Percentiles rank a stretch among this genome's conserved stretches.
These are phyloP conservation scores for Boletus tomentosulus DNA, from an alignment of 768 basidiomycete species.

Conservation along the genomic window DNA sequence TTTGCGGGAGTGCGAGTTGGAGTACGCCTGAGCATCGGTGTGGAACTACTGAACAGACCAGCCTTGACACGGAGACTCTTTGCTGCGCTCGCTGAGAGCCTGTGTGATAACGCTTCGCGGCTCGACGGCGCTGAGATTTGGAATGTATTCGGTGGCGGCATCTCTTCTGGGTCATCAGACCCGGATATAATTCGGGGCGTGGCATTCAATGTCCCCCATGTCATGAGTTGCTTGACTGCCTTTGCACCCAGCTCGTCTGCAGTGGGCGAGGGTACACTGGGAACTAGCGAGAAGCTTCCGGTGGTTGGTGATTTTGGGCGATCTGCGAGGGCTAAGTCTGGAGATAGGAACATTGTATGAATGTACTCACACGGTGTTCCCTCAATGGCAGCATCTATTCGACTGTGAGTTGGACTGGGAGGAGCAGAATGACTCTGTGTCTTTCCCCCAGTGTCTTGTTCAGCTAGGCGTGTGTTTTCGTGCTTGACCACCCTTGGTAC, in stretches of 20 bases:
- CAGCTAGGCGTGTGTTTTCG: constrained; percentile 74
- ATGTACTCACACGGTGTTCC: constrained; percentile 78
- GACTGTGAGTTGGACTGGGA: constrained; percentile 86
- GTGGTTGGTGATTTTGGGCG: constrained; percentile 53
- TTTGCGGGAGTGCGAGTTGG: constrained; percentile 36
- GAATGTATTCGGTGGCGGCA: constrained; percentile 56
- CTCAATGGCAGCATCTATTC: constrained; percentile 87
- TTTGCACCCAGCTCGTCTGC: constrained; percentile 75
- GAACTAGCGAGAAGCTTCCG: constrained; percentile 70
- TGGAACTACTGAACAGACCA: constrained; percentile 47
- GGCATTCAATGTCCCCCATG: constrained; percentile 90
- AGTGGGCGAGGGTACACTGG: constrained; percentile 83
- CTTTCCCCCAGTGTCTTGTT: constrained; percentile 54
- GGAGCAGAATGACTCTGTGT: constrained; percentile 52
- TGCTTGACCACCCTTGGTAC: constrained; percentile 69
- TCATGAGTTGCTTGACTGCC: constrained; percentile 92
- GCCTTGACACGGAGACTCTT: constrained; percentile 79
- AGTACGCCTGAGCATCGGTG: constrained; percentile 24
- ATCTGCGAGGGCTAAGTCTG: constrained; percentile 42
- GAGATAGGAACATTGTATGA: not conserved
- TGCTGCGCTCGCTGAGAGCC: constrained; percentile 75
- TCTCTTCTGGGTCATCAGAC: constrained; percentile 48
- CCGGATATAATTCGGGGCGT: constrained; percentile 85
- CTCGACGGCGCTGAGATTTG: constrained; percentile 71
- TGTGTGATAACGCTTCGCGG: constrained; percentile 78